phyloP scores from a whole-genome alignment of 345 rosid species.

The Mercurialis annua region DNA sequence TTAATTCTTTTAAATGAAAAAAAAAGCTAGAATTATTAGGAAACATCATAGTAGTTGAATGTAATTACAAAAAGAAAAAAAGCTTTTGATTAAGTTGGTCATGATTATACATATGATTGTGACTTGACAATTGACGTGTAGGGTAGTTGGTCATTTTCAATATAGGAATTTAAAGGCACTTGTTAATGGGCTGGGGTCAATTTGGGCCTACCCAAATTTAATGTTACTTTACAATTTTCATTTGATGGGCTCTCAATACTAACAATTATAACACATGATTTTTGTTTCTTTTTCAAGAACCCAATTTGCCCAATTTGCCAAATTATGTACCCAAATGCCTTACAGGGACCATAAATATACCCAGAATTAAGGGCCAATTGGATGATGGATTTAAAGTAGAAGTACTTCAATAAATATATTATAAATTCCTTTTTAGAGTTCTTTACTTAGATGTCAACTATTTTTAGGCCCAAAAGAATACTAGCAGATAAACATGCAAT shows the following conservation, averaged over 20 bases:
- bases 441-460: too few species aligned
- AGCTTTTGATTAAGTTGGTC: neutral
- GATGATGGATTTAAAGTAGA: neutral
- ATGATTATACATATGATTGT: neutral
- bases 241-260: neutral
- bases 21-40: neutral
- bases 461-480: too few species aligned
- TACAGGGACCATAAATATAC: too few species aligned
- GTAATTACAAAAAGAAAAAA: too few species aligned
- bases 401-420: neutral
- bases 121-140: too few species aligned
- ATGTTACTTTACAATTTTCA: neutral
- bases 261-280: neutral
- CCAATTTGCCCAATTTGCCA: neutral
- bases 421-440: too few species aligned
- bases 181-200: conserved; percentile 27
- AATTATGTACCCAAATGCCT: neutral
- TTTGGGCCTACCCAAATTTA: conserved; percentile 25
- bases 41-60: neutral
- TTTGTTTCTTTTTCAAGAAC: neutral
- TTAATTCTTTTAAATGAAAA: too few species aligned
- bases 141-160: conserved; percentile 11
- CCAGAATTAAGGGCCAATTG: neutral
- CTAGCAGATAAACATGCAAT: too few species aligned
- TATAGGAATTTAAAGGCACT: neutral